These are phyloP conservation scores for Strigomonas culicis DNA, from an alignment of 208 protist species.

Conservation along the genomic window DNA sequence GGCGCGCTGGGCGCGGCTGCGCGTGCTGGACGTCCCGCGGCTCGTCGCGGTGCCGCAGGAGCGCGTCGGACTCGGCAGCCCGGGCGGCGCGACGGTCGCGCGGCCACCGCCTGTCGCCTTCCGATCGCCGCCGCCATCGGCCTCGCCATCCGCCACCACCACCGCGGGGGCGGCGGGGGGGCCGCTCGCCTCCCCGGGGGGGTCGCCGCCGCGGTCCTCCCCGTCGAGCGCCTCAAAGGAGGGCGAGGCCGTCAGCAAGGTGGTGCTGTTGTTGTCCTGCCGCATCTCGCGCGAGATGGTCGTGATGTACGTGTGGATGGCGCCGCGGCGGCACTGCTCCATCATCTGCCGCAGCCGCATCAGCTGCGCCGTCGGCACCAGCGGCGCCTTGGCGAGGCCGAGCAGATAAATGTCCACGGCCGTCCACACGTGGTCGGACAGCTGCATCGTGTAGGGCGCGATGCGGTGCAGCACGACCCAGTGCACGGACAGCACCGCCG, in stretches of 20 bases:
- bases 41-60: background rate
- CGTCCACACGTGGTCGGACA: slow-evolving; percentile 69
- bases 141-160: too few species aligned
- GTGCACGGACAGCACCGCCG: slow-evolving; percentile 62
- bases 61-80: too few species aligned
- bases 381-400: slow-evolving; percentile 48
- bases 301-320: slow-evolving; percentile 64
- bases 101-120: too few species aligned
- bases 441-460: slow-evolving; percentile 47
- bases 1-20: slow-evolving; percentile 18
- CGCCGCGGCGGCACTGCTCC: slow-evolving; percentile 52
- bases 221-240: slow-evolving; percentile 12
- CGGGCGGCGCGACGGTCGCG: too few species aligned
- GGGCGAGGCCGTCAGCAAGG: background rate
- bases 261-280: background rate
- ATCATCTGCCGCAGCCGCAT: slow-evolving; percentile 68
- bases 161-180: too few species aligned
- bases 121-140: too few species aligned
- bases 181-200: too few species aligned
- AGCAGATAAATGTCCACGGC: slow-evolving; percentile 74
- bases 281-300: slow-evolving; percentile 65
- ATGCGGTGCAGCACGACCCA: slow-evolving; percentile 85
- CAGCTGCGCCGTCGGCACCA: slow-evolving; percentile 72
- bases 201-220: too few species aligned
- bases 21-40: background rate